Evolutionary conservation across 768 basidiomycete genomes (phyloP).

Genomic region (Lactifluus piperatus): DNA sequence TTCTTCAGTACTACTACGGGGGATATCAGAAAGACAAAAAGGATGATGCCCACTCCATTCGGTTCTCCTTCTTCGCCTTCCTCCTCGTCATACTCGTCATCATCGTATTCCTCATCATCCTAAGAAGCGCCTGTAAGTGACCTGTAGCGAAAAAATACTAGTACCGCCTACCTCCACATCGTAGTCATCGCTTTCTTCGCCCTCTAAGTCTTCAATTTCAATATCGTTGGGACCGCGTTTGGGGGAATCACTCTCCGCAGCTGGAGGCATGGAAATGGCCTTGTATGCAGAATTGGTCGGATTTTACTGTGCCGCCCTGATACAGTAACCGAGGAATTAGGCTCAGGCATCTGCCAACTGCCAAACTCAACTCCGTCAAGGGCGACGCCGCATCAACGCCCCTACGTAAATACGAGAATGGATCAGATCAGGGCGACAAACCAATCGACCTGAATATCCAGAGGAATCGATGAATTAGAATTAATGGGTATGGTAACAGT

Average conservation of each 20-base stretch:
- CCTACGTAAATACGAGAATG: conserved; percentile 1
- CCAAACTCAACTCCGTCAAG: conserved; percentile 4
- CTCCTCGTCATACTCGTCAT: neutral
- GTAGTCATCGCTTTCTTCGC: conserved; percentile 13
- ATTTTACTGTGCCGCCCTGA: neutral
- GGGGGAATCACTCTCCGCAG: neutral
- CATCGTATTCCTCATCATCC: conserved; percentile 5
- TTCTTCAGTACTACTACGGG: neutral
- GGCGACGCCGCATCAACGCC: neutral
- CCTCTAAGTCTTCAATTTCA: conserved; percentile 1
- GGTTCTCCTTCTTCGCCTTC: conserved; percentile 3
- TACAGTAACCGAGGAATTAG: conserved; percentile 3
- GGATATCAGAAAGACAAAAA: neutral
- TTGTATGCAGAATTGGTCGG: neutral
- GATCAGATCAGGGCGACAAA: neutral
- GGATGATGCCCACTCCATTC: conserved; percentile 6
- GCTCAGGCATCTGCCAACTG: neutral
- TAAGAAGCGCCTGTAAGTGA: neutral
- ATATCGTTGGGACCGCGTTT: neutral
- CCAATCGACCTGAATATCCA: neutral
- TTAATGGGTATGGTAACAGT: conserved; percentile 4
- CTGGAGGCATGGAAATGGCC: conserved; percentile 1
- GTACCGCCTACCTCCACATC: conserved; percentile 2
- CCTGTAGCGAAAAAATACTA: neutral
- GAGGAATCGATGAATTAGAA: neutral